Evolutionary conservation across 352 stramenopile genomes (phyloP).

Genomic region (Phytophthora idaei): DNA sequence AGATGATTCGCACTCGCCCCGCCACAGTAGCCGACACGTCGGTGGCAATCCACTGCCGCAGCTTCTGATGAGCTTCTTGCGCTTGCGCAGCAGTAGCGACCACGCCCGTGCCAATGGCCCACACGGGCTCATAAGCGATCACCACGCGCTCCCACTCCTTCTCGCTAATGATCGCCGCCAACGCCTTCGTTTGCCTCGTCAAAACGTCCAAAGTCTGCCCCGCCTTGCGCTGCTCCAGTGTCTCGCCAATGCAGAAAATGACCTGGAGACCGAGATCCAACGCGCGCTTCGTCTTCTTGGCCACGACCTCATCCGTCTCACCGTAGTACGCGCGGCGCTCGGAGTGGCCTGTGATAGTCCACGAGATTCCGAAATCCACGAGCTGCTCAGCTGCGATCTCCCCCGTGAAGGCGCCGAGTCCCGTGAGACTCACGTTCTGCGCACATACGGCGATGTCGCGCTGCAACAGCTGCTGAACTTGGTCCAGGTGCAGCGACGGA

Average conservation of each 20-base stretch:
- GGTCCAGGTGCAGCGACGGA: slow-evolving; percentile 68
- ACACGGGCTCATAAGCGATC: slow-evolving; percentile 97
- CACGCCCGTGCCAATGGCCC: slow-evolving; percentile 97
- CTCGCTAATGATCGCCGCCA: slow-evolving; percentile 87
- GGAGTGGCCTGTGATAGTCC: slow-evolving; percentile 92
- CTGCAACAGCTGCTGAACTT: slow-evolving; percentile 59
- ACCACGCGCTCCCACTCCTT: slow-evolving; percentile 86
- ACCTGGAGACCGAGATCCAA: slow-evolving; percentile 89
- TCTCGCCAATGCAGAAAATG: slow-evolving; percentile 98
- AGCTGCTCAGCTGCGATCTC: slow-evolving; percentile 92
- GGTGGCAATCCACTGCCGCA: slow-evolving; percentile 73
- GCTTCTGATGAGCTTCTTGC: slow-evolving; percentile 91
- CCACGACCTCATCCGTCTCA: slow-evolving; percentile 94
- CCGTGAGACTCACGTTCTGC: slow-evolving; percentile 87
- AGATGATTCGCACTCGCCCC: slow-evolving; percentile 86
- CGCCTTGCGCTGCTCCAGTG: slow-evolving; percentile 87
- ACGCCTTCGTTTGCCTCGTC: slow-evolving; percentile 94
- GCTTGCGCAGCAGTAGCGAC: slow-evolving; percentile 96
- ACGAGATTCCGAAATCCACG: slow-evolving; percentile 78
- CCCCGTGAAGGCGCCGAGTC: slow-evolving; percentile 93
- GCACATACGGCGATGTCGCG: slow-evolving; percentile 70
- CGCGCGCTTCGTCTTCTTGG: slow-evolving; percentile 93
- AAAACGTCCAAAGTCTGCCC: slow-evolving; percentile 93
- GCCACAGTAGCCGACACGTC: slow-evolving; percentile 79
- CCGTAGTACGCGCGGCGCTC: slow-evolving; percentile 92